Evolutionary conservation across 371 early-diverging fungal species (phyloP), one percentile per base, ranked within the genome.

Genomic region (Dichotomocladium elegans): DNA sequence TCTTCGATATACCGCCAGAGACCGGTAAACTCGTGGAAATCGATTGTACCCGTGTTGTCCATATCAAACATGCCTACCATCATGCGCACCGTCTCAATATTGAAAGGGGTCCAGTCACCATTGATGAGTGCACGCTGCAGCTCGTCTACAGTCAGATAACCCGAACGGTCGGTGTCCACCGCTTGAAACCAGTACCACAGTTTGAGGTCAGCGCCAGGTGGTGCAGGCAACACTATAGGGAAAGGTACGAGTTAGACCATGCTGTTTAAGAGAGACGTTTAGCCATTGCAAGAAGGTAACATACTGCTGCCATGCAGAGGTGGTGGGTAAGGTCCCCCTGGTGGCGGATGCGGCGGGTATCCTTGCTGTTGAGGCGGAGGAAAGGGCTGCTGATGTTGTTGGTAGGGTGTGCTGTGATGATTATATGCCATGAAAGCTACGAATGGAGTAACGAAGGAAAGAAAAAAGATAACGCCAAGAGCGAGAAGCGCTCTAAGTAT

Each of bases 21-120:
- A 17, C 89, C 88, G 51, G 85, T 66, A 65, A 94, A 94, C 54
- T 94, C 92, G 55, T 85, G 77, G 63, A 91, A 91, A 34, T 79
- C 74, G 28, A 92, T 85, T 8, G 81, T 83, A 21, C 92, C 91
- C 41, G 71, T 70, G 44, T 77, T 77, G 41, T 77, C 77, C 53
- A 70, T 76, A 62, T 89, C 89, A 55, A 88, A 91, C 78, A 91
- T 78, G 56, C 85, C 75, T 21, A 82, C 78, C 80, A 82, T 79
- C 53, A 74, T 68, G 43, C 80, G 78, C 21, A 79, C 78, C 25
- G 83, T 82, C 54, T 82, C 83, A 46, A 76, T 69, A 54, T 80
- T 82, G 58, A 82, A 82, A 1, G 79, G 80, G 19, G 77, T 78
- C 80, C 81, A 80, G 45, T 82, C 83, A 29, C 89, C 85, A 57